Evolutionary conservation across 805 yeast genomes (phyloP), one percentile per base, ranked within the genome.

Genomic region (Jamesozyma rosinii): DNA sequence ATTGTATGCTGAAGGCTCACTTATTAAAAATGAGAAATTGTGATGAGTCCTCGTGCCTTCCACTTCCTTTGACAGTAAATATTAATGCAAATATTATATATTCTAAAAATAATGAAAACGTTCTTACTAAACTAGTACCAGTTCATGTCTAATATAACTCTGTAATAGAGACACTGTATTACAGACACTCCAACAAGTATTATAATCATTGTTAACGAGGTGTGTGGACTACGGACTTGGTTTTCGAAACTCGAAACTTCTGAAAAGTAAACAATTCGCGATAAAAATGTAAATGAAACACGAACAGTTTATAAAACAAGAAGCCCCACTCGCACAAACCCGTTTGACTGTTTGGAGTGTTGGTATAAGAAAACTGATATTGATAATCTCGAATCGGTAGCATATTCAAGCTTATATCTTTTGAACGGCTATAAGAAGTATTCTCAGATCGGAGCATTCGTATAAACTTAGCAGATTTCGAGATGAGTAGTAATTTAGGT

Each of bases 1-100:
- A 5, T 55, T 78, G 63, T 78, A 78, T 49, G 55, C 55, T 38
- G 79, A 77, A 49, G 81, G 81, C 3, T 65, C 71, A 1, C 44
- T 67, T 37, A 49, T 63, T 6, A 53, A 50, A 18, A 46, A 41
- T n/a, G 51, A 49, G 14, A 51, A 44, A 21, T 27, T 53, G 14
- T 53, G 40, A 45, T 3, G n/a, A 30, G 5, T 17, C 10, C n/a
- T 30, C n/a, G 6, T 30, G 10, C 17, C 33, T 11, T 17, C 33
- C n/a, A 30, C 14, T 30, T 6, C 33, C 18, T 33, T 18, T 33
- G 14, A 31, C 15, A 31, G 34, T 31, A 13, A 5, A 14, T 5
- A 31, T 15, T 11, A 14, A 31, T 31, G 14, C n/a, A 31, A 5
- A 31, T 14, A 6, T 31, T 31, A 31, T 31, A 31, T 31, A 31